Evolutionary conservation across 495 filamentous ascomycete species (phyloP), one percentile per base, ranked within the genome.

Genomic region (Patellaria atrata): DNA sequence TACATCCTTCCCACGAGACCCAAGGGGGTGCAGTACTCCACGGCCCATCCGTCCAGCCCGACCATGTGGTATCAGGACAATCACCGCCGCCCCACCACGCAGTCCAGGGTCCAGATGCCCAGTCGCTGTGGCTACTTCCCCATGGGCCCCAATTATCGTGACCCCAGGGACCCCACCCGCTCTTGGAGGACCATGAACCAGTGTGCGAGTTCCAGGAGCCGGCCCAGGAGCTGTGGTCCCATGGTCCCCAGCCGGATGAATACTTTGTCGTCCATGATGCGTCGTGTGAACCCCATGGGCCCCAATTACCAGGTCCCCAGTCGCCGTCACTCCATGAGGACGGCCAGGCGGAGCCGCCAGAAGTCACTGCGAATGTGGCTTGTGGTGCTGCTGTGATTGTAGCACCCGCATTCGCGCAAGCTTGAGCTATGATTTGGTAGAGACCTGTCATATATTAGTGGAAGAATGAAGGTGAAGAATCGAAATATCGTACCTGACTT

Each of bases 1-100:
- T 38, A 40, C 54, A 57, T 6, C 39, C 54, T 1, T 33, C 19
- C 54, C 54, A 57, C 1, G 43, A 51, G 3, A 52, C 55, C 54
- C 54, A 57, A 1, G 49, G 52, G 16, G 54, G 52, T 21, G 15
- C 26, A 5, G 50, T 47, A 21, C 27, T 35, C 53, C 53, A 56
- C 1, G 39, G 25, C 1, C 51, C 53, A 2, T 33, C 27, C 2
- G 54, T 57, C 54, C 54, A 57, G 1, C 52, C 52, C 18, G 36
- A 30, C 54, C 54, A 57, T 7, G 49, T 50, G n/a, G 26, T 27
- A 5, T 27, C 38, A 3, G 54, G 54, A 35, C 54, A 57, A 2
- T 14, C 45, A n/a, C 10, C 22, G 33, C 19, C 27, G 7, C 47
- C 52, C 51, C 53, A 54, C 53, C 53, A 56, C 11, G 22, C 15